Conservation (phyloP, 164 flowering plant genomes). For the Vitis riparia region DNA sequence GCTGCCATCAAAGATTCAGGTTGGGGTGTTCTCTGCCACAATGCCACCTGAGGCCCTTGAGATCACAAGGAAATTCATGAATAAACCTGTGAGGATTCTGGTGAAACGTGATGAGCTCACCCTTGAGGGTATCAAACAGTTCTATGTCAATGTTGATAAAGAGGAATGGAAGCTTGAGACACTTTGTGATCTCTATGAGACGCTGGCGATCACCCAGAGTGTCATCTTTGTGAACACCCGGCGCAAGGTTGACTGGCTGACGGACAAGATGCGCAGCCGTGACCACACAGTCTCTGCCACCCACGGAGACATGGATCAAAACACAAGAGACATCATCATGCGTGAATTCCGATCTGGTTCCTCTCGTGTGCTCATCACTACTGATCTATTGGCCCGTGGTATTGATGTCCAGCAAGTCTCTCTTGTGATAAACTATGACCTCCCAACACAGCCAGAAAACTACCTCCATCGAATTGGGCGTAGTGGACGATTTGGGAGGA, state of each 20-base stretch:
- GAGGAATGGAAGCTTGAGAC: conserved; percentile 63
- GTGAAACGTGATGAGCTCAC: conserved; percentile 61
- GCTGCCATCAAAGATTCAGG: conserved; percentile 48
- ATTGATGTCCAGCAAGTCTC: conserved; percentile 61
- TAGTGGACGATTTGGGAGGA: conserved; percentile 52
- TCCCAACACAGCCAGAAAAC: conserved; percentile 54
- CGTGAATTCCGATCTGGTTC: conserved; percentile 54
- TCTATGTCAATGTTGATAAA: conserved; percentile 47
- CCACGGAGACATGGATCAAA: conserved; percentile 57
- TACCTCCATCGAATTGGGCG: conserved; percentile 52
- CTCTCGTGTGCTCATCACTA: conserved; percentile 52
- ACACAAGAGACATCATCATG: conserved; percentile 51
- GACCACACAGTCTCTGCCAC: conserved; percentile 56
- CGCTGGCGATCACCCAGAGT: conserved; percentile 51
- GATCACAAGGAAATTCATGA: conserved; percentile 59
- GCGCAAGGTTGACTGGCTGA: conserved; percentile 61
- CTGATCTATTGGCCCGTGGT: conserved; percentile 59
- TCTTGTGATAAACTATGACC: conserved; percentile 47
- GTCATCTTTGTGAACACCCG: conserved; percentile 59
- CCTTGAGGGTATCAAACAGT: conserved; percentile 55
- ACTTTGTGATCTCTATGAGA: conserved; percentile 52
- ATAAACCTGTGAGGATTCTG: conserved; percentile 52
- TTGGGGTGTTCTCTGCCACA: conserved; percentile 58
- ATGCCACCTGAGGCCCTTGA: conserved; percentile 58
- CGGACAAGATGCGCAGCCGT: conserved; percentile 48